Evolutionary conservation across 2,329 filamentous ascomycete genomes (phyloP).

Genomic region (Trichophyton equinum): DNA sequence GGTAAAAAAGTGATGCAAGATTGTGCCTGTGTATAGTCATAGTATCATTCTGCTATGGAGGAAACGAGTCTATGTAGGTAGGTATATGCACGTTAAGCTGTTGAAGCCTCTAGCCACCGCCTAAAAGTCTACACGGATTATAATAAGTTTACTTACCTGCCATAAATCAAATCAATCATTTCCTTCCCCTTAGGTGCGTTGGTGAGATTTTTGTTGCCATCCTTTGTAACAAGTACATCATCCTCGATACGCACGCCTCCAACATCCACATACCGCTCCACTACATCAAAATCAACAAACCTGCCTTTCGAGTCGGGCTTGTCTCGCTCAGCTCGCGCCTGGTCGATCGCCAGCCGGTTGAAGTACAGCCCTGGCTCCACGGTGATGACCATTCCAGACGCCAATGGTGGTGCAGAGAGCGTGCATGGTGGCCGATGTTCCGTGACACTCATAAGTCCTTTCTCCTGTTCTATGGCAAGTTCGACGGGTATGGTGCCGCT

Average conservation of each 20-base stretch:
- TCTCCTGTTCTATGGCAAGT: constrained; percentile 47
- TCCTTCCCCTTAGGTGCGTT: constrained; percentile 56
- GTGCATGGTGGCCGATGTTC: constrained; percentile 20
- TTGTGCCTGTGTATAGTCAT: no score
- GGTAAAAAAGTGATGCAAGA: no score
- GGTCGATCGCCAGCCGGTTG: constrained; percentile 25
- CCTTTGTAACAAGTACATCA: constrained; percentile 58
- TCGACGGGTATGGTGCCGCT: constrained; percentile 21
- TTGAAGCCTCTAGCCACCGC: no score
- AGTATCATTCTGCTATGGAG: no score
- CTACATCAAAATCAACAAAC: constrained; percentile 30
- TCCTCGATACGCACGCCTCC: constrained; percentile 37
- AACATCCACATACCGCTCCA: constrained; percentile 29
- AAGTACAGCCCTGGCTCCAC: constrained; percentile 43
- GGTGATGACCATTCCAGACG: constrained; percentile 45
- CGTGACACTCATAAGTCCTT: constrained; percentile 15
- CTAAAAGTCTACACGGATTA: no score
- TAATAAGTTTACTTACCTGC: background rate
- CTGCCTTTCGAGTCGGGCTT: constrained; percentile 21
- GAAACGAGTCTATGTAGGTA: no score
- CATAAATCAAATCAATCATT: constrained; percentile 28
- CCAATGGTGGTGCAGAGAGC: constrained; percentile 27
- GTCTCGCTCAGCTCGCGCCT: constrained; percentile 16
- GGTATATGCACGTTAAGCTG: no score
- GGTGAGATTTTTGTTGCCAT: constrained; percentile 60